These are phyloP conservation scores for Paxillus rubicundulus DNA, from an alignment of 768 basidiomycete genomes.

Conservation along the genomic window DNA sequence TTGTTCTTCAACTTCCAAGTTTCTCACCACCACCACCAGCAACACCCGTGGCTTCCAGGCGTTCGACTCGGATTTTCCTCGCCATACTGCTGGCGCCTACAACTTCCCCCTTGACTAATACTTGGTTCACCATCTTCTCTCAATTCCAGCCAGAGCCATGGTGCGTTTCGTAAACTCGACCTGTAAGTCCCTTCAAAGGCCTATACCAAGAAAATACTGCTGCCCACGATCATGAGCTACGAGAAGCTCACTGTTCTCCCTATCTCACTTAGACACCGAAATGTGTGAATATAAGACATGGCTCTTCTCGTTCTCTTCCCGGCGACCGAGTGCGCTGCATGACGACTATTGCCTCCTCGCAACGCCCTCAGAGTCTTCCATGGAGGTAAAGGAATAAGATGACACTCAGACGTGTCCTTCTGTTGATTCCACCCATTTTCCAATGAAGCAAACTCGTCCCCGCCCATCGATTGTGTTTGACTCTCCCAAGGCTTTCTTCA, in stretches of 20 bases:
- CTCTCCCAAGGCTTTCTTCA: slow-evolving; percentile 17
- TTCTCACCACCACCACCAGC: not conserved
- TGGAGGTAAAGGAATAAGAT: slow-evolving; percentile 5
- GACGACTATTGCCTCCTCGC: slow-evolving; percentile 25
- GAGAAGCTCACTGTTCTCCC: not conserved
- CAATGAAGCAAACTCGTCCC: slow-evolving; percentile 11
- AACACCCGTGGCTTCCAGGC: not conserved
- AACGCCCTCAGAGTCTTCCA: slow-evolving; percentile 4
- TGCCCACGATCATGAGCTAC: not conserved
- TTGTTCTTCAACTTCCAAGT: not conserved
- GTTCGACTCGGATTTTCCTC: not conserved
- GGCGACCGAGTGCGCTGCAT: slow-evolving; percentile 12
- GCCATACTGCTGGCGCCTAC: not conserved
- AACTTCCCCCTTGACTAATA: not conserved
- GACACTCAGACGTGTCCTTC: slow-evolving; percentile 2
- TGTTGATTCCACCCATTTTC: not conserved
- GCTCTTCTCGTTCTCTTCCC: slow-evolving; percentile 1
- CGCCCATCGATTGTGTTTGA: slow-evolving; percentile 18
- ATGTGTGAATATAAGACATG: slow-evolving; percentile 17
- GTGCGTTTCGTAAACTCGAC: slow-evolving; percentile 1
- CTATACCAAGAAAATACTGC: not conserved
- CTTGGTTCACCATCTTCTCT: not conserved
- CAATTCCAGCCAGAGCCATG: slow-evolving; percentile 6
- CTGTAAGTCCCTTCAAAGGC: slow-evolving; percentile 6
- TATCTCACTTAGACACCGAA: slow-evolving; percentile 4